Base-by-base conservation (phyloP, 2,329 filamentous ascomycete genomes). In the Coniosporium tulheliwenetii region DNA sequence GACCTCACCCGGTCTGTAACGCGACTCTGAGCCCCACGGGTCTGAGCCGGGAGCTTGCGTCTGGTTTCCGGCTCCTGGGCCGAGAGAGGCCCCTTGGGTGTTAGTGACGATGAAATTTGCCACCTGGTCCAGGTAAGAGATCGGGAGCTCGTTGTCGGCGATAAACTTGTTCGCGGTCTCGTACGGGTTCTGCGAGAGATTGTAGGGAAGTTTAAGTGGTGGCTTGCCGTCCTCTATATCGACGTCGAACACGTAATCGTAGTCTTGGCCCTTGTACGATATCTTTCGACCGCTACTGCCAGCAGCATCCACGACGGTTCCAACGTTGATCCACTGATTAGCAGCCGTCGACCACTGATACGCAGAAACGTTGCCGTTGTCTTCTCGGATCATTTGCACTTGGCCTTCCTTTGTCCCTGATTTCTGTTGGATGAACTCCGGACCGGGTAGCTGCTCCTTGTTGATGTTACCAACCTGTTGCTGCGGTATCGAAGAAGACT, bases 231-330 rank as follows among this genome's bases (percentile, higher is more conserved):
- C 89, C 57, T 94, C 85, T 46, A 95, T 93, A 51, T 94, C 87
- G 19, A 95, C 87, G 54, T 95, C 87, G 50, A 96, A 96, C 8
- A 98, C 87, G 52, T 81, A 95, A 56, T 98, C 91, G 57, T 93
- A 98, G 45, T 89, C 83, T 55, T 93, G 76, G 30, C 89, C 89
- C 1, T 83, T 69, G 55, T 89, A 81, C 43, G 77, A 77, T 10
- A 61, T 57, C 40, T 65, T 65, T 9, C 56, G 55, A 9, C 85
- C 83, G 48, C 78, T 85, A 55, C 85, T 93, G 32, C 81, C 85
- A 5, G 81, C 83, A 3, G 85, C 77, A 50, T 93, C 85, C 9
- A 96, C 91, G 0, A 98, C 87, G 0, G 86, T 93, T n/a, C 91
- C 91, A 8, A 96, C 81, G 46, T 81, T 81, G 43, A 85, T 69